A percentile compares a stretch with the other conserved stretches of the same genome.
Evolutionary conservation across 345 rosid genomes (phyloP).

Genomic region (Eucalyptus tenuipes): DNA sequence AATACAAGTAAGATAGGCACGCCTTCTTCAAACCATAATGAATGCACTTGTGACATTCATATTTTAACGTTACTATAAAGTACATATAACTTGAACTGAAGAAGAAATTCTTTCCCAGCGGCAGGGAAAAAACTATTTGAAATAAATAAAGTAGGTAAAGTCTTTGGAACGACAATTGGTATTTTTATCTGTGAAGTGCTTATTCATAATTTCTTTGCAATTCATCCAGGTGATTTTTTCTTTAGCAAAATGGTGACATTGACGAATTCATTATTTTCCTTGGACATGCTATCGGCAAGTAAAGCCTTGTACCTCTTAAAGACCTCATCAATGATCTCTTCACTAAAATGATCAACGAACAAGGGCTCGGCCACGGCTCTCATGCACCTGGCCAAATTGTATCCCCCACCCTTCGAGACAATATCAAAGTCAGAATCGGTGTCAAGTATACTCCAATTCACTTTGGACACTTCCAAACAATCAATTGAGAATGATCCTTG

Average conservation of each 20-base stretch:
- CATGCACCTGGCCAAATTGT: slow-evolving; percentile 26
- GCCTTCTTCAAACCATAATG: neutral
- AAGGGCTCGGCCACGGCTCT: slow-evolving; percentile 45
- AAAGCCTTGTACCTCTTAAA: neutral
- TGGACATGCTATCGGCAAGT: neutral
- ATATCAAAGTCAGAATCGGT: too few species aligned
- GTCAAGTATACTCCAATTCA: too few species aligned
- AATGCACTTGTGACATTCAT: neutral
- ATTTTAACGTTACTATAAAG: neutral
- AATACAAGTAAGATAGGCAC: neutral
- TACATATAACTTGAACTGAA: too few species aligned
- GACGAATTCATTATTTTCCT: neutral
- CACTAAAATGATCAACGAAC: slow-evolving; percentile 34
- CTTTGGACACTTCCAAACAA: too few species aligned
- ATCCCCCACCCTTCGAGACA: slow-evolving; percentile 1
- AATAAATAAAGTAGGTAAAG: too few species aligned
- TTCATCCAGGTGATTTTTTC: neutral
- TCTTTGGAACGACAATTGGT: too few species aligned
- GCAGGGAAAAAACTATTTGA: too few species aligned
- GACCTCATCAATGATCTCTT: slow-evolving; percentile 7
- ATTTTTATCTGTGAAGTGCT: neutral
- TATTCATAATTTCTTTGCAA: neutral
- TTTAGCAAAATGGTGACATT: neutral
- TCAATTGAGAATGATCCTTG: too few species aligned
- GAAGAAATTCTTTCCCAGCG: too few species aligned